phyloP scores from a whole-genome alignment of 331 rosid genomes.

The Dryas integrifolia region DNA sequence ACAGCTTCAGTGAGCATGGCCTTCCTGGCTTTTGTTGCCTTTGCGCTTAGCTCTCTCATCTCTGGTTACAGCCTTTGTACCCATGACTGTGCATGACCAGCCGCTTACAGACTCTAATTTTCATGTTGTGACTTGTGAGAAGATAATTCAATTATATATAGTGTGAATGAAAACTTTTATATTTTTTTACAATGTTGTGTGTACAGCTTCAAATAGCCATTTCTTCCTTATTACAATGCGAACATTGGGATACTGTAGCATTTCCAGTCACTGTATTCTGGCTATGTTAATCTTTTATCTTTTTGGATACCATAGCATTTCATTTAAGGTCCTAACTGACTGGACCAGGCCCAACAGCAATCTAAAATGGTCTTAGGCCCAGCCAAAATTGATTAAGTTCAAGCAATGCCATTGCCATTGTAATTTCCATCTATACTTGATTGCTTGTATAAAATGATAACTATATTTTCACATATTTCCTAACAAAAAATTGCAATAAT shows the following conservation, averaged over 20 bases:
- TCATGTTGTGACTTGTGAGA: conserved; percentile 9
- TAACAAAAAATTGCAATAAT: no score
- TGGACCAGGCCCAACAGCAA: no score
- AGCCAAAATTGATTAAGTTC: no score
- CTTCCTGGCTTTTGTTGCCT: conserved; percentile 84
- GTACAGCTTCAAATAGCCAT: conserved; percentile 13
- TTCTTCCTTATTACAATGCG: not conserved
- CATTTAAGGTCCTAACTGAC: no score
- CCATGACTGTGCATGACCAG: conserved; percentile 31
- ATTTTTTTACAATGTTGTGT: conserved; percentile 13
- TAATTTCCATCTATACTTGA: no score
- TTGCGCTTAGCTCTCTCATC: conserved; percentile 79
- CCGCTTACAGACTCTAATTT: not conserved
- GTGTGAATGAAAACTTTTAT: conserved; percentile 14
- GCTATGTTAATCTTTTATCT: not conserved
- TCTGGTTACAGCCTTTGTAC: conserved; percentile 72
- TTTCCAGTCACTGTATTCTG: not conserved
- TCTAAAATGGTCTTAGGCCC: no score
- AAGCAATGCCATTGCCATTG: no score
- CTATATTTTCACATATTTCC: no score
- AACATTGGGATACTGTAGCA: not conserved
- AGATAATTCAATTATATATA: not conserved
- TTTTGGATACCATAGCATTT: not conserved
- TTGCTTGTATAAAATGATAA: no score
- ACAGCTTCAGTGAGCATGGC: conserved; percentile 80